Percentiles rank a stretch among this genome's conserved stretches.
Evolutionary conservation across 1,139 yeast genomes (phyloP).

Genomic region (Geotrichum phurueaensis): DNA sequence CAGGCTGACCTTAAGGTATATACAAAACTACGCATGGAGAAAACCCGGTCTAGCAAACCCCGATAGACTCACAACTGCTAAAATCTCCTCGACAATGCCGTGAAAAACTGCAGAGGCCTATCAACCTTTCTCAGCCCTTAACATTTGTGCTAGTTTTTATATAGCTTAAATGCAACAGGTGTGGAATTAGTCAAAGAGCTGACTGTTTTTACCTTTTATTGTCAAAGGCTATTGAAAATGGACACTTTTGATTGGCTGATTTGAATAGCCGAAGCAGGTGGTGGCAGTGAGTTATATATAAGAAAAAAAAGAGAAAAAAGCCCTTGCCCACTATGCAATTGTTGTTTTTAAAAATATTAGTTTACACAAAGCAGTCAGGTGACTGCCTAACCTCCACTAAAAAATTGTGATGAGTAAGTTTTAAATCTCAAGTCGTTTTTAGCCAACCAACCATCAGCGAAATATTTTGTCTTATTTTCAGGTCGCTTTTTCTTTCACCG

Average conservation of each 20-base stretch:
- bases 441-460: conserved; percentile 14
- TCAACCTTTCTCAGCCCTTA: too few relatives aligned
- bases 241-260: neutral
- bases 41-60: too few relatives aligned
- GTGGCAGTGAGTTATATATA: neutral
- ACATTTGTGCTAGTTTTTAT: too few relatives aligned
- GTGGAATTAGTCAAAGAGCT: too few relatives aligned
- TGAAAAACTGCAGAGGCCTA: too few relatives aligned
- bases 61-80: too few relatives aligned
- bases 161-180: too few relatives aligned
- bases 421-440: neutral
- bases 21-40: too few relatives aligned
- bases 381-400: neutral
- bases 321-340: neutral
- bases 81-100: too few relatives aligned
- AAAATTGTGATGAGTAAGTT: neutral
- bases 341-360: neutral
- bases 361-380: neutral
- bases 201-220: neutral
- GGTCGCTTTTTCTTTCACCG: neutral
- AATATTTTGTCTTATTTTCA: conserved; percentile 8
- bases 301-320: neutral
- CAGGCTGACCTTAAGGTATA: too few relatives aligned
- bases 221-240: neutral
- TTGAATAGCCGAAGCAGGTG: neutral